Evolutionary conservation across 164 flowering plant species (phyloP).

Genomic region (Kingdonia uniflora): DNA sequence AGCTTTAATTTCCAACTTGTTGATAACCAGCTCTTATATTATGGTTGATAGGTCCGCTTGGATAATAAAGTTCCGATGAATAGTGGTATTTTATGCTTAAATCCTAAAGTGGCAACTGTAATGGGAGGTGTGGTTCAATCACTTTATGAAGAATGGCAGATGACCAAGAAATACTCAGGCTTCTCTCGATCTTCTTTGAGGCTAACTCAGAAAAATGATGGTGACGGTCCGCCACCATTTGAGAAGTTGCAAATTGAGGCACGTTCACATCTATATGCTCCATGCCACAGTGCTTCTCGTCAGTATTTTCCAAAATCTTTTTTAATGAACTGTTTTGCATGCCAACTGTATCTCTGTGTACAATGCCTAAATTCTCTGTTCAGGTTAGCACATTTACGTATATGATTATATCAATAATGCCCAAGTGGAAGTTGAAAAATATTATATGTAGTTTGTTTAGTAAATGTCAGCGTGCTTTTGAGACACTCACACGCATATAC

Average conservation of each 20-base stretch:
- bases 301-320: conserved; percentile 11
- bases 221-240: conserved; percentile 74
- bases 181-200: conserved; percentile 48
- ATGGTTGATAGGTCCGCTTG: conserved; percentile 47
- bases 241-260: conserved; percentile 63
- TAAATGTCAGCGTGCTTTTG: too few species aligned
- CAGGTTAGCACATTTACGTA: too few species aligned
- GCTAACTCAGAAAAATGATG: conserved; percentile 28
- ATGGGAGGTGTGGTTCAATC: conserved; percentile 78
- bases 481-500: too few species aligned
- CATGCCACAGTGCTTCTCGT: conserved; percentile 25
- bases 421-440: too few species aligned
- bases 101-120: conserved; percentile 39
- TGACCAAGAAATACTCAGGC: conserved; percentile 71
- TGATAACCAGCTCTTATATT: neutral
- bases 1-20: too few species aligned
- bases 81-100: conserved; percentile 65
- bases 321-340: neutral
- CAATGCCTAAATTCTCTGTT: too few species aligned
- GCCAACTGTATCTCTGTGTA: too few species aligned
- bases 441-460: too few species aligned
- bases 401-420: too few species aligned
- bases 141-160: conserved; percentile 87
- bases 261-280: conserved; percentile 17
- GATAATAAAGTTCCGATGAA: conserved; percentile 46